Base-by-base conservation (phyloP, 441 rosid species). In the Pelargonium citronellum region DNA sequence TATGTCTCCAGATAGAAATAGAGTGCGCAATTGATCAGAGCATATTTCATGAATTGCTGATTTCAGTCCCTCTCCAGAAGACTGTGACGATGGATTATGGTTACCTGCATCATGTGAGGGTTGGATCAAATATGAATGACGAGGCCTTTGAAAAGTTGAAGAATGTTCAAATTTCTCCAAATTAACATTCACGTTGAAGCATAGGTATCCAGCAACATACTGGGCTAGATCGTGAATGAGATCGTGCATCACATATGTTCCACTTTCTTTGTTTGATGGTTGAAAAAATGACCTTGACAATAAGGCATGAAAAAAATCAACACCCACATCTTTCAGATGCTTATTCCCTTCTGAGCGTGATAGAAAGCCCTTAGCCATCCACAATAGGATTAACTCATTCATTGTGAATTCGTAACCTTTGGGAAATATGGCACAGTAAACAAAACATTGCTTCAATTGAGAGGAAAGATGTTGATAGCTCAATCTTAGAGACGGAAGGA, bases 161-260 rank as follows among this genome's bases (percentile, higher is more conserved):
- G 24, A 10, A 61, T 69, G 71, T 0, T 20, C 46, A 19, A 3
- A 1, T 0, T 9, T 47, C 1, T 47, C n/a, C 5, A 0, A 4
- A 6, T 8, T 5, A 0, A 39, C 22, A 13, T 39, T n/a, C 24
- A 39, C 19, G 0, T 1, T 9, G n/a, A 66, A n/a, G 47, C 61
- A 61, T 51, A 20, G 51, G 0, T 8, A 20, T 4, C 51, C 10
- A 0, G 64, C 7, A 12, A 73, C 20, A 60, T 16, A 69, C 4
- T 15, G 67, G 22, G 67, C 69, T 20, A 69, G 62, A 7, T 70
- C 67, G 63, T 67, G 77, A 12, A 67, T 58, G 27, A 70, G 6
- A 1, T 70, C 74, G 43, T 70, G 77, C 69, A 78, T 74, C 63
- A 51, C 71, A 1, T 55, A 77, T 0, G 1, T n/a, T 60, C 3